Evolutionary conservation across 768 basidiomycete species (phyloP).

Genomic region (Trametes maxima): DNA sequence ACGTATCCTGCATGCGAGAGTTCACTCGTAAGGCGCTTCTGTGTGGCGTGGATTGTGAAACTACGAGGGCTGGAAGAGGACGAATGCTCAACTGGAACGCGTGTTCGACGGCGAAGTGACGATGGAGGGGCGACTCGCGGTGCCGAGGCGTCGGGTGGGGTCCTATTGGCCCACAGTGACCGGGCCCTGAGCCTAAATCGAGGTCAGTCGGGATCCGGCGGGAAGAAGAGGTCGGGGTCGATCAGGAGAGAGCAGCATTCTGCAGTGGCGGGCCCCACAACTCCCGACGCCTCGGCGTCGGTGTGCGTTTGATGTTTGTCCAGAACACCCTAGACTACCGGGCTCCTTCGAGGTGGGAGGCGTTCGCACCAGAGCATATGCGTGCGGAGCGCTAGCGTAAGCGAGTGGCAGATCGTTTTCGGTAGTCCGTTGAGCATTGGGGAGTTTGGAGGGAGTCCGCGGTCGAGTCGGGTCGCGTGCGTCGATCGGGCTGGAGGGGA

Average conservation of each 20-base stretch:
- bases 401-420: not conserved
- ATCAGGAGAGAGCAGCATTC: not conserved
- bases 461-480: not conserved
- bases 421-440: not conserved
- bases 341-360: not conserved
- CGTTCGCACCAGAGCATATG: conserved; percentile 10
- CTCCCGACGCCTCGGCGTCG: not conserved
- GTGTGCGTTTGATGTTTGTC: not conserved
- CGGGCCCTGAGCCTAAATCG: not conserved
- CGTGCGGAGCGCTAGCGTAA: not conserved
- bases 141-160: not conserved
- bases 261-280: not conserved
- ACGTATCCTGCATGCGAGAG: not conserved
- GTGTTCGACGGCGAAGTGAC: too few relatives aligned
- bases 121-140: too few relatives aligned
- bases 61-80: too few relatives aligned
- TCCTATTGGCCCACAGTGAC: not conserved
- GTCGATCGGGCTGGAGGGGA: too few relatives aligned
- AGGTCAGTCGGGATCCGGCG: not conserved
- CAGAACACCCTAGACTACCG: conserved; percentile 4
- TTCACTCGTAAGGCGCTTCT: too few relatives aligned
- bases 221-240: not conserved
- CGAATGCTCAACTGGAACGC: too few relatives aligned
- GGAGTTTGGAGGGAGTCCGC: not conserved
- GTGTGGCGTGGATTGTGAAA: too few relatives aligned